phyloP scores from a whole-genome alignment of 1,284 basidiomycete genomes.

The Schizophyllum commune region DNA sequence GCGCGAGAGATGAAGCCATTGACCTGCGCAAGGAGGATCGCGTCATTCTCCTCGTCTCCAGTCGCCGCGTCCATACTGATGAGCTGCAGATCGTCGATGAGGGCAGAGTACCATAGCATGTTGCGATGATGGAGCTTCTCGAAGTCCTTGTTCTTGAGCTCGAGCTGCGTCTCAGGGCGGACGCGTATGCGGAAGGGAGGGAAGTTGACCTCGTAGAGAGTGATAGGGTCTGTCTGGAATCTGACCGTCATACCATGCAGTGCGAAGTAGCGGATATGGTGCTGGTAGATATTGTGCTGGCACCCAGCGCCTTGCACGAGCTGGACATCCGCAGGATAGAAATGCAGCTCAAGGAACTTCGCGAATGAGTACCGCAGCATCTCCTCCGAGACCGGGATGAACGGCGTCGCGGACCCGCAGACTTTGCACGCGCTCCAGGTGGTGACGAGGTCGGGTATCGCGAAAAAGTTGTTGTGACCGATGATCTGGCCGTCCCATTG shows the following conservation, averaged over 20 bases:
- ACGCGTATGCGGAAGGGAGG: slow-evolving; percentile 86
- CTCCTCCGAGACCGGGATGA: slow-evolving; percentile 87
- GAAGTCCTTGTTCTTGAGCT: slow-evolving; percentile 89
- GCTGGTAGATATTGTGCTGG: slow-evolving; percentile 89
- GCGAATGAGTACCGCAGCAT: slow-evolving; percentile 93
- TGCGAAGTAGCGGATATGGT: slow-evolving; percentile 92
- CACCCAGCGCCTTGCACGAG: slow-evolving; percentile 82
- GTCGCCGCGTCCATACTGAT: slow-evolving; percentile 73
- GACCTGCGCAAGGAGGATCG: slow-evolving; percentile 49
- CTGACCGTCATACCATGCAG: slow-evolving; percentile 79
- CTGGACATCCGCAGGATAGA: slow-evolving; percentile 81
- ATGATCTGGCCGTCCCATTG: slow-evolving; percentile 77
- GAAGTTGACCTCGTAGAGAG: slow-evolving; percentile 81
- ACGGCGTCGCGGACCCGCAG: slow-evolving; percentile 78
- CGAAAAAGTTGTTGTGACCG: slow-evolving; percentile 39
- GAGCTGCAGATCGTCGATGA: slow-evolving; percentile 66
- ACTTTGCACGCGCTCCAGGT: slow-evolving; percentile 90
- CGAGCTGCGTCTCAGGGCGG: slow-evolving; percentile 77
- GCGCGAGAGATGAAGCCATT: slow-evolving; percentile 66
- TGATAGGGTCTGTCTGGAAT: slow-evolving; percentile 83
- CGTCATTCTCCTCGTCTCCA: slow-evolving; percentile 64
- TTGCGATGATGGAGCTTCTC: slow-evolving; percentile 71
- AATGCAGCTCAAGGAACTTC: slow-evolving; percentile 88
- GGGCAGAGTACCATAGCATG: slow-evolving; percentile 57
- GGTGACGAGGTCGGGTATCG: slow-evolving; percentile 69